Conservation (phyloP, 306 rosid species). For the Glycine soja region DNA sequence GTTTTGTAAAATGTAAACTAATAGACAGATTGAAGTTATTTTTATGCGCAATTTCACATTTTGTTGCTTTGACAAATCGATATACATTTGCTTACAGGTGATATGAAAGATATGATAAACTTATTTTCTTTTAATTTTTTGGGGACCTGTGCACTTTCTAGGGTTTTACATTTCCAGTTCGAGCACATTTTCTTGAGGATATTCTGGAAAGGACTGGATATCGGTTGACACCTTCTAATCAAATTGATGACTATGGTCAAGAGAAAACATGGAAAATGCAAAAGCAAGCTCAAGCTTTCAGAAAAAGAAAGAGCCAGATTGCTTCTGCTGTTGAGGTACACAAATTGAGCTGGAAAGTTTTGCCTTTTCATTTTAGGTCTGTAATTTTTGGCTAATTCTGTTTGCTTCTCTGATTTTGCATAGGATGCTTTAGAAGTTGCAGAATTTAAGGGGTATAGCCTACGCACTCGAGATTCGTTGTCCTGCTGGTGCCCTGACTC, state of each 20-base stretch:
- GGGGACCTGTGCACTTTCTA: conserved; percentile 46
- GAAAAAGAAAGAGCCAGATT: conserved; percentile 92
- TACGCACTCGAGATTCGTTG: conserved; percentile 75
- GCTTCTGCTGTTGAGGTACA: conserved; percentile 88
- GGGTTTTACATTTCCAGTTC: conserved; percentile 97
- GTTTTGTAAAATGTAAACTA: conserved; percentile 14
- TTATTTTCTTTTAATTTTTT: conserved; percentile 42
- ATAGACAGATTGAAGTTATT: conserved; percentile 18
- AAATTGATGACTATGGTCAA: conserved; percentile 94
- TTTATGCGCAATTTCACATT: conserved; percentile 16
- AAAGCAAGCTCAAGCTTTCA: conserved; percentile 78
- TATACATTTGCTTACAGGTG: not conserved
- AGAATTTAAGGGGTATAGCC: conserved; percentile 68
- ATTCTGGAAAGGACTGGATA: conserved; percentile 78
- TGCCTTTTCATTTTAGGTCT: not conserved
- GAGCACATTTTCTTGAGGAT: conserved; percentile 80
- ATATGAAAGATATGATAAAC: not conserved
- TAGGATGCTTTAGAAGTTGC: conserved; percentile 85
- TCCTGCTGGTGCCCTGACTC: conserved; percentile 91
- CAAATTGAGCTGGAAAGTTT: conserved; percentile 24
- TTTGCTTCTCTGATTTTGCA: conserved; percentile 46
- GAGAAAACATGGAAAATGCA: conserved; percentile 88
- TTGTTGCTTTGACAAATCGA: conserved; percentile 24
- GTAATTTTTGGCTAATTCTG: conserved; percentile 22
- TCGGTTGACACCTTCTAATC: conserved; percentile 81